Percentiles rank a stretch among this genome's conserved stretches.
phyloP scores from a whole-genome alignment of 495 filamentous ascomycete genomes.

The Gamarada debralockiae region DNA sequence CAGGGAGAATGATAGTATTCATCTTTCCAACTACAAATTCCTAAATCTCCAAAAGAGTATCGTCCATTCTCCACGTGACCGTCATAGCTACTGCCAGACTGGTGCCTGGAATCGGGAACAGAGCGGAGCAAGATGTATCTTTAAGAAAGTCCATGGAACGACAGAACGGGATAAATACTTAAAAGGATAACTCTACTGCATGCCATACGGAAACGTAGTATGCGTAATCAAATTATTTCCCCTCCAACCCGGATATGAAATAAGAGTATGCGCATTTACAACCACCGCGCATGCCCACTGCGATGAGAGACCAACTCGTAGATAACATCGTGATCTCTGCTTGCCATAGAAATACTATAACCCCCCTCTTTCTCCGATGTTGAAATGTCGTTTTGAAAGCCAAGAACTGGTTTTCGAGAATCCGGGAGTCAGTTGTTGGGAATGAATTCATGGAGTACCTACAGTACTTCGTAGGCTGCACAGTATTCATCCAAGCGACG shows the following conservation, averaged over 20 bases:
- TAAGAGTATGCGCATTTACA: constrained; percentile 75
- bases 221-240: constrained; percentile 84
- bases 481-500: no score
- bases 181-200: constrained; percentile 99
- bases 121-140: background rate
- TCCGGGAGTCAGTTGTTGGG: no score
- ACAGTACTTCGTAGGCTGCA: no score
- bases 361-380: no score
- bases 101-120: background rate
- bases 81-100: background rate
- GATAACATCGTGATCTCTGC: no score
- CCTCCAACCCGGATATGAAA: constrained; percentile 88
- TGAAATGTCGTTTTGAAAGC: no score
- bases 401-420: no score
- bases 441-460: no score
- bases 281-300: constrained; percentile 39
- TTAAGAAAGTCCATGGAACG: background rate
- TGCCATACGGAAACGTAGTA: constrained; percentile 77
- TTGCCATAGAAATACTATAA: no score
- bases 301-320: background rate
- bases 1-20: no score
- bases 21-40: no score
- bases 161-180: constrained; percentile 31
- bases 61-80: background rate
- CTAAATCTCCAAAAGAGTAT: no score